Conservation (phyloP, 352 stramenopile genomes). For the Phytophthora syringae region DNA sequence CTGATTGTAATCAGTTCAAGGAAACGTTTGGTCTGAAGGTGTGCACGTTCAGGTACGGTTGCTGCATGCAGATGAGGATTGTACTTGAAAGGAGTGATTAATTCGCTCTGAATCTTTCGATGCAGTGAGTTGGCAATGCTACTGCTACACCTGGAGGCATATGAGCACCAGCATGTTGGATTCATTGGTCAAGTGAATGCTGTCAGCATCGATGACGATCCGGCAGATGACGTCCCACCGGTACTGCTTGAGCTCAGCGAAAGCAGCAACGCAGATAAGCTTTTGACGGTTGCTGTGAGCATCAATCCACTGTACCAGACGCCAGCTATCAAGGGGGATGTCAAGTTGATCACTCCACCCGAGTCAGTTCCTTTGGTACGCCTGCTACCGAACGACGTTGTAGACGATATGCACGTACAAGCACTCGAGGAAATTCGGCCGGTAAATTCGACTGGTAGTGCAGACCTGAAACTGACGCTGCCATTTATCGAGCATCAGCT, state of each 20-base stretch:
- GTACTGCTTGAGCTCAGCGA: conserved; percentile 35
- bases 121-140: conserved; percentile 31
- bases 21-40: conserved; percentile 28
- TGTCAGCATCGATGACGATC: conserved; percentile 7
- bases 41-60: conserved; percentile 36
- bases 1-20: conserved; percentile 30
- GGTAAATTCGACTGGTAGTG: neutral
- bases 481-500: conserved; percentile 33
- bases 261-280: conserved; percentile 15
- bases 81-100: conserved; percentile 4
- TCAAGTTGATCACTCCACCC: conserved; percentile 18
- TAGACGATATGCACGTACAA: conserved; percentile 31
- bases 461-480: conserved; percentile 28
- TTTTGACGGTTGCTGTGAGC: conserved; percentile 27
- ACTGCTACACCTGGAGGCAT: conserved; percentile 28
- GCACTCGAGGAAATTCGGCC: neutral
- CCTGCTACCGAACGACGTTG: conserved; percentile 30
- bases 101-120: neutral
- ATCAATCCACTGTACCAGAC: conserved; percentile 37
- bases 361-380: conserved; percentile 37
- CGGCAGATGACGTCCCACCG: neutral
- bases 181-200: conserved; percentile 30
- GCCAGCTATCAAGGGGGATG: conserved; percentile 15
- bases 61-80: neutral
- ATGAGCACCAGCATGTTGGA: conserved; percentile 37